Base-by-base conservation (phyloP, 2,329 filamentous ascomycete species). In the Talaromyces sp. region DNA sequence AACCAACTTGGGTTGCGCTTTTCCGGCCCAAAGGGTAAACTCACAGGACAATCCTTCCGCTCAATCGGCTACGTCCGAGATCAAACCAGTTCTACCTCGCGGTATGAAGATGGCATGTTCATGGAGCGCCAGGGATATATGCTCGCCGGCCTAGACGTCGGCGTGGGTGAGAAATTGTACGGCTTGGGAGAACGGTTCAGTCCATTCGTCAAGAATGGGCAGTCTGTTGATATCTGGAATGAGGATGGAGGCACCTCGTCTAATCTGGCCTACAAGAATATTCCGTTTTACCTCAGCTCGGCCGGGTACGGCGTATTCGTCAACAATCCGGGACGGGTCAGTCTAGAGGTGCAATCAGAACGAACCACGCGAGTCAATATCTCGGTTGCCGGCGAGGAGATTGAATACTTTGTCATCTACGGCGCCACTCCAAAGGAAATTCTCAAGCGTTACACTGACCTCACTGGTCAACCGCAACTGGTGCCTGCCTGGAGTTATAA, bases 271-370 rank as follows among this genome's bases (percentile, higher is more conserved):
- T 77, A 77, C 62, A 77, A 77, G 66, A 77, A 76, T 49, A 74
- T 77, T 30, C 74, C 74, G 0, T 75, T 77, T 62, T 77, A 76
- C 51, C 68, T 77, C 55, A 75, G 71, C 28, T 89, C 85, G 17
- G 80, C 83, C n/a, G 89, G 89, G 0, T 92, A 92, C 70, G 89
- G 90, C 19, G 79, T 92, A 33, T 92, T 92, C 70, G 84, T 92
- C 63, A 89, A 92, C 70, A 84, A 85, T 4, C 82, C 88, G 0
- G 88, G 88, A 32, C 83, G 82, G 49, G 85, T 92, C 6, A 88
- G 90, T 61, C 78, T 92, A 10, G 89, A 92, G 71, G 81, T 92
- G 62, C 88, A 89, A 4, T 90, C 87, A 65, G 89, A 92, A 76
- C 79, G 89, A 19, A 87, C 85, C 63, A 87, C 83, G 52, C 81